These are phyloP conservation scores for Chaetomiaceae sp. DNA, from an alignment of 2,329 filamentous ascomycete genomes.

Conservation along the genomic window DNA sequence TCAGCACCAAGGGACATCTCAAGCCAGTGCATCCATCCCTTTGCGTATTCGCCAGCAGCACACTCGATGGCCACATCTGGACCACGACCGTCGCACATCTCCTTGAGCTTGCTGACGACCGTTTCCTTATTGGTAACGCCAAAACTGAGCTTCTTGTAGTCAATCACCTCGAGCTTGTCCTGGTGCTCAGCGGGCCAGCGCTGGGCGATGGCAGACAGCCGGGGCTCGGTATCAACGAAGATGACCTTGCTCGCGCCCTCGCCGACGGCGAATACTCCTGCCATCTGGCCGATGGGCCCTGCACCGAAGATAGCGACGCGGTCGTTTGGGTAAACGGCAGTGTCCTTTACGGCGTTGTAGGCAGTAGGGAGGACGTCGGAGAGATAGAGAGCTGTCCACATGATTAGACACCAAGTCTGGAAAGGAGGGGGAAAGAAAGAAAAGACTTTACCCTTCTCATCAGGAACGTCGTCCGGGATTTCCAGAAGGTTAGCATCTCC, in stretches of 20 bases:
- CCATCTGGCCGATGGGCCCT: conserved; percentile 83
- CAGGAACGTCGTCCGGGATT: conserved; percentile 72
- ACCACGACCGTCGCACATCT: conserved; percentile 65
- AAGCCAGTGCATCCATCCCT: conserved; percentile 56
- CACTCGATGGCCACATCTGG: conserved; percentile 71
- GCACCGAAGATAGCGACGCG: conserved; percentile 80
- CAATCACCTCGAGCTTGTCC: conserved; percentile 59
- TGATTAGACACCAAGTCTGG: neutral
- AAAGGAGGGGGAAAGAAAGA: no score
- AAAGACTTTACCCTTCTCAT: conserved; percentile 62
- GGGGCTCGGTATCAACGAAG: conserved; percentile 68
- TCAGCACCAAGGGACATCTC: conserved; percentile 62
- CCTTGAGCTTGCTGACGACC: conserved; percentile 67
- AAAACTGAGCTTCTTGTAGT: conserved; percentile 58
- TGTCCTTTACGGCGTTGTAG: conserved; percentile 80
- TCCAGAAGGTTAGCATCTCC: conserved; percentile 77
- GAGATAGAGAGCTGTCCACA: conserved; percentile 54
- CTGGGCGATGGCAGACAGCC: conserved; percentile 62
- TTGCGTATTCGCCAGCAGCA: conserved; percentile 56
- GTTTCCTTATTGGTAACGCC: conserved; percentile 55
- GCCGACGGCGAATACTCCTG: conserved; percentile 66
- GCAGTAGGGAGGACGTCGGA: conserved; percentile 76
- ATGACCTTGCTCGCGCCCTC: conserved; percentile 73
- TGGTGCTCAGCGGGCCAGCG: conserved; percentile 48
- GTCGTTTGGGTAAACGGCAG: conserved; percentile 71